Base-by-base conservation (phyloP, 2,329 filamentous ascomycete genomes). In the Diplocarpon rosae region DNA sequence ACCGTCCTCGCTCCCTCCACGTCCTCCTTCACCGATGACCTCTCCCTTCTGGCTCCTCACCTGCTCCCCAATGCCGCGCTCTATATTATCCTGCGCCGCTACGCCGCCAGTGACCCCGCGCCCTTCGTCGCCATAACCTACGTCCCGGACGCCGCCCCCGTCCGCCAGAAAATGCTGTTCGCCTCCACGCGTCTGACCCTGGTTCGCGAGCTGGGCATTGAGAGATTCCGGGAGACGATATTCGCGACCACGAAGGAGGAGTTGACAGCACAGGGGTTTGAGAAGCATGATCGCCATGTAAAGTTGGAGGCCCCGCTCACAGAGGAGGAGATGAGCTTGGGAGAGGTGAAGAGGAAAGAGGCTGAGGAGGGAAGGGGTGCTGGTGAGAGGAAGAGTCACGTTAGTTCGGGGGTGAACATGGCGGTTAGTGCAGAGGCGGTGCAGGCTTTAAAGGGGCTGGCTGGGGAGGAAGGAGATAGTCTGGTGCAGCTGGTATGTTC, bases 151-250 rank as follows among this genome's bases (percentile, higher is more conserved):
- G 61, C 76, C 1, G 85, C 85, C 32, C 83, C 81, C 24, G 85
- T 92, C 45, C 79, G 85, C 32, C 82, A 87, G 62, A 92, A 92
- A 71, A 92, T 86, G 81, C 74, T 92, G 16, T 89, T 90, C 62
- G 85, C 85, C 5, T 76, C 79, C 17, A 89, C 85, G 24, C 75
- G 84, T 9, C 69, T 89, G 55, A 85, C 84, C 0, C 71, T 92
- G 1, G 75, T 82, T 39, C 75, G 85, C 34, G 84, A 90, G 65
- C 70, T 92, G 9, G 85, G 86, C 37, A 75, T 78, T 43, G 85
- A 92, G 62, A 73, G 86, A 57, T 90, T 92, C 65, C 69, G 80
- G 41, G 83, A 89, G 61, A 83, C 76, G 17, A 70, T 90, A 34
- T 87, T 89, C 60, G 76, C 74, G 10, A 90, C 83, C 1, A 75